Evolutionary conservation across 225 moss, liverwort and hornwort genomes (phyloP).

Genomic region (Takakia lepidozioides): DNA sequence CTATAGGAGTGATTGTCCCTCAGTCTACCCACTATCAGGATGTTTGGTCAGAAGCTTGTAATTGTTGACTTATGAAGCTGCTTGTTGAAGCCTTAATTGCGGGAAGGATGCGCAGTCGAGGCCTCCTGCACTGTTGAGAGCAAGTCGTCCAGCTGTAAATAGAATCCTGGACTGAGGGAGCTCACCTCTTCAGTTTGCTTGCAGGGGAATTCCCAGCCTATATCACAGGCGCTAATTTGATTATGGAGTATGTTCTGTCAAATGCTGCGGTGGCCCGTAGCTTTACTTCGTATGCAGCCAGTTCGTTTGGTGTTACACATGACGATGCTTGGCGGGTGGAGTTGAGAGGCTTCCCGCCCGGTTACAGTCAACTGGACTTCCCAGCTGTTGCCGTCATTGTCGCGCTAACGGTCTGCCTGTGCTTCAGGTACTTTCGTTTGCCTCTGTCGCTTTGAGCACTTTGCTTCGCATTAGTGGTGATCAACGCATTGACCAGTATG

Average conservation of each 20-base stretch:
- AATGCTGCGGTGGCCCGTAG: constrained; percentile 95
- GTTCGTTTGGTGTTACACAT: constrained; percentile 37
- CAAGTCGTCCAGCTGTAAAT: too few species aligned
- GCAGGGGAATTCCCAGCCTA: constrained; percentile 91
- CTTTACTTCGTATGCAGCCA: constrained; percentile 74
- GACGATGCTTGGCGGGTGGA: constrained; percentile 71
- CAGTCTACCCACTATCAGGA: too few species aligned
- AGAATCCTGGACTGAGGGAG: too few species aligned
- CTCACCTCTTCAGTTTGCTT: not conserved
- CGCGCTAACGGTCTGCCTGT: constrained; percentile 61
- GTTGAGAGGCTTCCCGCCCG: constrained; percentile 32
- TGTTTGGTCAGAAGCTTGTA: not conserved
- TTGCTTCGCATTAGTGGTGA: too few species aligned
- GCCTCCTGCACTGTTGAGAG: too few species aligned
- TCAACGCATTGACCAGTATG: too few species aligned
- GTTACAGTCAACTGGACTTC: constrained; percentile 62
- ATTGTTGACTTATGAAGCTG: not conserved
- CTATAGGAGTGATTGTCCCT: too few species aligned
- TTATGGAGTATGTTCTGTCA: constrained; percentile 90
- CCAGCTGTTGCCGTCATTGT: constrained; percentile 59
- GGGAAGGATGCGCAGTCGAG: not conserved
- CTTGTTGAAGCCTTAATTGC: not conserved
- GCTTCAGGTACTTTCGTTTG: constrained; percentile 47
- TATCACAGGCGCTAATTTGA: constrained; percentile 84
- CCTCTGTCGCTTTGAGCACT: too few species aligned